A percentile compares a stretch with the other conserved stretches of the same genome.
Conservation (phyloP, 2,329 filamentous ascomycete genomes). For the Ophiostoma australiae region DNA sequence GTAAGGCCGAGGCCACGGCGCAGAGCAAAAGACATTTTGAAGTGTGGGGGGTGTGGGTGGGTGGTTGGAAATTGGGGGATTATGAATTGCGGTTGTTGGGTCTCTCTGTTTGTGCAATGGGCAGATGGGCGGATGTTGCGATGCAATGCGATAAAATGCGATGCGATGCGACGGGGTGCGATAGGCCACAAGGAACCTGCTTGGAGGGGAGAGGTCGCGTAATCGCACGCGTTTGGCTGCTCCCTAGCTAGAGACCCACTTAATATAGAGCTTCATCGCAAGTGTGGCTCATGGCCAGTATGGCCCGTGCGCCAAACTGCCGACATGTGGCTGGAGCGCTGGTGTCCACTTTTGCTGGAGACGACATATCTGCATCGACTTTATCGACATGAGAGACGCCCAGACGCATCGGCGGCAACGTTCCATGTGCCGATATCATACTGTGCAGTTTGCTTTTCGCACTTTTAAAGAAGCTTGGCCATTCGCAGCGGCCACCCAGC, state of each 20-base stretch:
- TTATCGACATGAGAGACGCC: background rate
- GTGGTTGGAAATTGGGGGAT: too few species aligned
- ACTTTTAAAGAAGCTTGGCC: background rate
- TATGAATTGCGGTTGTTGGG: background rate
- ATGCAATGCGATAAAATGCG: background rate
- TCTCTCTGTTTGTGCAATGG: background rate
- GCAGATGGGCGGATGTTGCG: background rate
- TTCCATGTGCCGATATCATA: background rate
- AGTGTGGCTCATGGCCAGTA: background rate
- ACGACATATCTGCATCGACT: slow-evolving; percentile 1
- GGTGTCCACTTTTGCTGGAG: background rate
- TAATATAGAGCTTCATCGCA: background rate
- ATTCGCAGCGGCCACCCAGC: background rate
- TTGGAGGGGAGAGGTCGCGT: slow-evolving; percentile 1
- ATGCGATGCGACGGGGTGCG: background rate
- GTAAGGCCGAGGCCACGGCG: slow-evolving; percentile 13
- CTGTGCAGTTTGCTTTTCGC: background rate
- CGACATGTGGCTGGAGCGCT: background rate
- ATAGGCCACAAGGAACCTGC: background rate
- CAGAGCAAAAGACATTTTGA: slow-evolving; percentile 14
- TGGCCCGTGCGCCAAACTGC: background rate
- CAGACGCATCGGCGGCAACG: background rate
- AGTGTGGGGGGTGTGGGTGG: background rate
- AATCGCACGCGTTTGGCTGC: background rate
- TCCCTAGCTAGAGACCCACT: background rate